These are phyloP conservation scores for Immersiporthe knoxdaviesiana DNA, from an alignment of 2,329 filamentous ascomycete species.

Conservation along the genomic window DNA sequence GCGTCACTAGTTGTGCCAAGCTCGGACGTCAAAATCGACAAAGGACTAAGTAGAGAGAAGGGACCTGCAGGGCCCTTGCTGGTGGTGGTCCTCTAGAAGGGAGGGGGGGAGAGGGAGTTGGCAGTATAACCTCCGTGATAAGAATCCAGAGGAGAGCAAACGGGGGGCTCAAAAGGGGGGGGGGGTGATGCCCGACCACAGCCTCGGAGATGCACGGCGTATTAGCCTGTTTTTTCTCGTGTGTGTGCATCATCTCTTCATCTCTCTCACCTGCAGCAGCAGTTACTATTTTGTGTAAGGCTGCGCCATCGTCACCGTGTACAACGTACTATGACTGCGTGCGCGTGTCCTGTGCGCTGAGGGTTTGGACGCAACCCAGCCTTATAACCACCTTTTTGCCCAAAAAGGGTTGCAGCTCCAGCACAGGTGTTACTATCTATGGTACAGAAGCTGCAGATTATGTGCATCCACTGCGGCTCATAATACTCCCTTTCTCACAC, in stretches of 20 bases:
- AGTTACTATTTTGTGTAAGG: too few species aligned
- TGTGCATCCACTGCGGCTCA: not conserved
- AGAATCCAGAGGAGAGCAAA: not conserved
- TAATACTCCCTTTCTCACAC: not conserved
- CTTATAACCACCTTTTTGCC: not conserved
- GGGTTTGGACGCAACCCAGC: too few species aligned
- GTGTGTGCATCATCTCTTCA: not conserved
- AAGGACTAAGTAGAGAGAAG: not conserved
- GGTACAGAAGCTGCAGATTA: not conserved
- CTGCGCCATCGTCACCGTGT: not conserved
- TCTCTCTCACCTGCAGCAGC: not conserved
- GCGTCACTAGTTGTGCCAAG: constrained; percentile 9
- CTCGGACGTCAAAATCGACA: not conserved
- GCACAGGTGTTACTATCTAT: not conserved
- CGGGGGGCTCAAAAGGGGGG: too few species aligned
- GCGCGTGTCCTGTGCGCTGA: not conserved
- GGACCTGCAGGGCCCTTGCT: constrained; percentile 9
- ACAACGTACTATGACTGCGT: not conserved
- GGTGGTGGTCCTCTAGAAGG: not conserved
- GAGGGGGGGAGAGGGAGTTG: not conserved
- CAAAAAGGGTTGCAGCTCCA: not conserved
- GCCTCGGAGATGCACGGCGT: not conserved
- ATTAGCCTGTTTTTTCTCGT: not conserved
- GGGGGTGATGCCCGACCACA: not conserved
- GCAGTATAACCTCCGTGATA: not conserved